Evolutionary conservation across 192 early-diverging fungal species (phyloP).

Genomic region (Funneliformis mosseae): DNA sequence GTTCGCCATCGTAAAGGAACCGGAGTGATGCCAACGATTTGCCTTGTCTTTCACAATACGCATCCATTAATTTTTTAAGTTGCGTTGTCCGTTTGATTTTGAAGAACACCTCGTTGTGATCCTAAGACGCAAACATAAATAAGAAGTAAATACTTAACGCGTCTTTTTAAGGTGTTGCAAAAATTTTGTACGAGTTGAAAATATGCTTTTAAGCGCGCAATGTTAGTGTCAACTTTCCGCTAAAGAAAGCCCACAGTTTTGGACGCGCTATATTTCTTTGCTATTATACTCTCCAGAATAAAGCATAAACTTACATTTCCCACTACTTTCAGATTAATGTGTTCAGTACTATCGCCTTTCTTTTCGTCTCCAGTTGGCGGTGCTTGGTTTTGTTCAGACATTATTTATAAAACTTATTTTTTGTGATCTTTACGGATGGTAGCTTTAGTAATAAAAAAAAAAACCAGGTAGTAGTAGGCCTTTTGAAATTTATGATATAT

Average conservation of each 20-base stretch:
- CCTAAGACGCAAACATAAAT: slow-evolving; percentile 50
- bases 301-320: slow-evolving; percentile 71
- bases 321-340: slow-evolving; percentile 92
- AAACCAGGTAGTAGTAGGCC: not conserved
- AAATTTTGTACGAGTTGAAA: not conserved
- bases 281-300: not conserved
- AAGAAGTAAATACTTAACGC: slow-evolving; percentile 4
- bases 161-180: not conserved
- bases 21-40: slow-evolving; percentile 78
- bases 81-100: slow-evolving; percentile 95
- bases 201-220: not conserved
- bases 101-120: slow-evolving; percentile 82
- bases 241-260: not conserved
- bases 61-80: slow-evolving; percentile 92
- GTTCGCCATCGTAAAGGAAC: slow-evolving; percentile 89
- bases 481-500: no score
- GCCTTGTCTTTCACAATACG: slow-evolving; percentile 87
- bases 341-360: slow-evolving; percentile 57
- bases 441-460: no score
- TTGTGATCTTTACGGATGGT: not conserved
- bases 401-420: not conserved
- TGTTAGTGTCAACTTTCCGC: slow-evolving; percentile 4
- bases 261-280: not conserved
- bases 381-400: not conserved
- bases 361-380: not conserved